Base-by-base conservation (phyloP, 1,284 basidiomycete genomes). In the Somion occarium region DNA sequence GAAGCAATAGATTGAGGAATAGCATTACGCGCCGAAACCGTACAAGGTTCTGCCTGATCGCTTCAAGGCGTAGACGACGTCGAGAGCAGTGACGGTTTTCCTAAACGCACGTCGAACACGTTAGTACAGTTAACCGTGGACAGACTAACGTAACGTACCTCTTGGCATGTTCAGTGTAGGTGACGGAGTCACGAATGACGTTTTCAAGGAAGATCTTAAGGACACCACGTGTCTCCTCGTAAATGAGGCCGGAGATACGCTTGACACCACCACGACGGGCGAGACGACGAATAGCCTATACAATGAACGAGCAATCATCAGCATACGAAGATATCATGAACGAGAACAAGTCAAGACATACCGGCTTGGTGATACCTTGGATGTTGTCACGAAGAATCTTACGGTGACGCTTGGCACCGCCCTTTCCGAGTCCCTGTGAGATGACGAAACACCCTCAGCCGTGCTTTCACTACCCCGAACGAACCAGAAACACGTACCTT, bases 191-290 rank as follows among this genome's bases (percentile, higher is more conserved):
- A 60, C 89, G 86, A 64, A 94, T 93, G 66, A 93, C 84, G 56
- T 84, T 87, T 73, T 90, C 85, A 51, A 91, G 80, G 83, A 94
- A 94, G 69, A 94, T 91, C 78, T 94, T 94, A 63, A 95, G 80
- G 38, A 94, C 91, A 78, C 91, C 91, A 61, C 90, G 87, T 45
- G 86, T 90, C 76, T 79, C 77, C 70, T 91, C 85, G 70, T 91
- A 91, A 69, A 91, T 88, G 59, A 88, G 75, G 61, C 85, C 85
- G 45, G 88, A 88, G 69, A 88, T 88, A 80, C 84, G 90, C 79
- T 94, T 93, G 67, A 93, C 91, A 86, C 91, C 91, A 68, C 93
- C 93, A 80, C 92, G 88, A 70, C 93, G 91, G 42, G 93, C 93
- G 57, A 96, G 88, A 78, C 92, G 90, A 66, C 93, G 89, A 70